Evolutionary conservation across 192 early-diverging fungal genomes (phyloP), one percentile per base, ranked within the genome.

Genomic region (Podila epigama): DNA sequence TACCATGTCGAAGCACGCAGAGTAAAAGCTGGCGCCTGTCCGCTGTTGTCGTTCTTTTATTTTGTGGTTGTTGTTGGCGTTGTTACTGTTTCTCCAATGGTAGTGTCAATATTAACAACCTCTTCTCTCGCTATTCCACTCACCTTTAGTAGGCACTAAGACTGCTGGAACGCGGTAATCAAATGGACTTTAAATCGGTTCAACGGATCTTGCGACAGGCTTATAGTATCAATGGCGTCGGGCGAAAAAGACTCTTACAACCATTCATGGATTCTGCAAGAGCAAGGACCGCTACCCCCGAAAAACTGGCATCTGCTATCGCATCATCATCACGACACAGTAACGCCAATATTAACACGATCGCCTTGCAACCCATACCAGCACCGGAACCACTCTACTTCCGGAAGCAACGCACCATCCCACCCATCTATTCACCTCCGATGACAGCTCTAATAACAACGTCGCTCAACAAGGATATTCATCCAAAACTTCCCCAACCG

Each of bases 81-180:
- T n/a, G n/a, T n/a, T n/a, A n/a, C n/a, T n/a, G n/a, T n/a, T n/a
- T n/a, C n/a, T n/a, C n/a, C n/a, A n/a, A n/a, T n/a, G n/a, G n/a
- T n/a, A n/a, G n/a, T n/a, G n/a, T n/a, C 40, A 39, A 37, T 51
- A 40, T 18, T 40, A 32, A 44, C 39, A 41, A 39, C 18, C 4
- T 2, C 48, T 15, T 12, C 36, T 33, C 8, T 37, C 4, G 11
- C 31, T 29, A 16, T 25, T 48, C 27, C 10, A 13, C 50, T 63
- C 13, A 28, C 8, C 25, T 37, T 10, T 7, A 5, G 12, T 25
- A 77, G 73, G 66, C 73, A 64, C 73, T 77, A 16, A 66, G 73
- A 8, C 29, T 50, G 11, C 54, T 77, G 13, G 73, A 77, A 15
- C 73, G 73, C 12, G 73, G 65, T 51, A 77, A 77, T 51, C 73